These are phyloP conservation scores for Sherardia arvensis DNA, from an alignment of 257 asterid genomes.

Conservation along the genomic window DNA sequence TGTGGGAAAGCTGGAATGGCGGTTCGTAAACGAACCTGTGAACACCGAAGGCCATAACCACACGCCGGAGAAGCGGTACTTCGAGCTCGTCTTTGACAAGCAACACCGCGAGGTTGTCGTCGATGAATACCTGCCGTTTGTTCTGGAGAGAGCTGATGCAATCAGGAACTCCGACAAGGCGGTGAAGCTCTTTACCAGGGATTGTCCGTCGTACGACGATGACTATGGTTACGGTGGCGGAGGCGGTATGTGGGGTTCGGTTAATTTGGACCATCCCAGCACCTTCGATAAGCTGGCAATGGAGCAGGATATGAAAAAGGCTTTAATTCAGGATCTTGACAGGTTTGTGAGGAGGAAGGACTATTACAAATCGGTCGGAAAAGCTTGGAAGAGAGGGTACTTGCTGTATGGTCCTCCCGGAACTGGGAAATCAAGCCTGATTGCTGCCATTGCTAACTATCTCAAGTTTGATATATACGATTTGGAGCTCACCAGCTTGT, in stretches of 20 bases:
- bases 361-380: conserved; percentile 67
- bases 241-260: conserved; percentile 54
- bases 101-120: too few species aligned
- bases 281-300: conserved; percentile 71
- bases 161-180: too few species aligned
- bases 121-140: too few species aligned
- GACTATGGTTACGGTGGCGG: too few species aligned
- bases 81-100: too few species aligned
- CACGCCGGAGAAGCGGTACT: too few species aligned
- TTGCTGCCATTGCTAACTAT: conserved; percentile 81
- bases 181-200: not conserved
- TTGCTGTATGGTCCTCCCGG: conserved; percentile 85
- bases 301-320: conserved; percentile 45
- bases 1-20: too few species aligned
- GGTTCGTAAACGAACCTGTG: too few species aligned
- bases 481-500: conserved; percentile 52
- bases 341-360: conserved; percentile 67
- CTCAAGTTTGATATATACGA: conserved; percentile 64
- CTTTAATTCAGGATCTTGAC: conserved; percentile 53
- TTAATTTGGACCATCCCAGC: conserved; percentile 63
- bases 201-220: too few species aligned
- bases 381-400: conserved; percentile 88
- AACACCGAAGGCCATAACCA: too few species aligned
- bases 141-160: too few species aligned
- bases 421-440: conserved; percentile 75